These are phyloP conservation scores for Oryza glumipatula DNA, from an alignment of 176 grass and related monocot species.

Conservation along the genomic window DNA sequence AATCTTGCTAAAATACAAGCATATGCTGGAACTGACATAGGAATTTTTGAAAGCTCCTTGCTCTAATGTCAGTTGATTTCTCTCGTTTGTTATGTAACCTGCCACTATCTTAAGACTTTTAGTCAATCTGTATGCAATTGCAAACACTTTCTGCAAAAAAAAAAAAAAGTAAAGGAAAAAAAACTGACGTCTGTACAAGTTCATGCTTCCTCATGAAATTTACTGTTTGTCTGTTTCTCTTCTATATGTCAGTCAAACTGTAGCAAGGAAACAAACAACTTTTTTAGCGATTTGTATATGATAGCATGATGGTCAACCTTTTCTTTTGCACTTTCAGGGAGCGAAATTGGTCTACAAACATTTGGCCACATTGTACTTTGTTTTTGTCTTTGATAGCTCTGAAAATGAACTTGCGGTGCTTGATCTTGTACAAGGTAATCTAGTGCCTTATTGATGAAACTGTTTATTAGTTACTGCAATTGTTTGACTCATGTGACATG, in stretches of 20 bases:
- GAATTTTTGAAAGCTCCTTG: background rate
- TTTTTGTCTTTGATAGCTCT: constrained; percentile 86
- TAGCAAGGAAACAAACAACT: background rate
- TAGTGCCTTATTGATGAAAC: constrained; percentile 1
- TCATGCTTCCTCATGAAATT: background rate
- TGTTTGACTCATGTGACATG: background rate
- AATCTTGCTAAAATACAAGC: constrained; percentile 29
- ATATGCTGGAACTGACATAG: background rate
- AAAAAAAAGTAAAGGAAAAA: background rate
- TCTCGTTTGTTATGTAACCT: background rate
- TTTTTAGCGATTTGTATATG: background rate
- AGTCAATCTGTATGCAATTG: constrained; percentile 7
- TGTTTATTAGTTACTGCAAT: constrained; percentile 16
- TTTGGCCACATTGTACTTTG: constrained; percentile 85
- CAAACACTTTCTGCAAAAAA: background rate
- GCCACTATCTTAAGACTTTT: background rate
- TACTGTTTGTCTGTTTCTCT: background rate
- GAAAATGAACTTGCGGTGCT: constrained; percentile 98
- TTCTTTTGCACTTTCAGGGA: constrained; percentile 55
- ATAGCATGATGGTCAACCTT: background rate
- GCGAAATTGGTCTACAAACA: constrained; percentile 90
- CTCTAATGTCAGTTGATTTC: background rate
- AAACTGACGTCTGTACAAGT: background rate
- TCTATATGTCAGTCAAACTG: background rate
- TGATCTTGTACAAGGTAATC: constrained; percentile 92